phyloP scores from a whole-genome alignment of 345 rosid species.

The Dipteronia dyeriana region DNA sequence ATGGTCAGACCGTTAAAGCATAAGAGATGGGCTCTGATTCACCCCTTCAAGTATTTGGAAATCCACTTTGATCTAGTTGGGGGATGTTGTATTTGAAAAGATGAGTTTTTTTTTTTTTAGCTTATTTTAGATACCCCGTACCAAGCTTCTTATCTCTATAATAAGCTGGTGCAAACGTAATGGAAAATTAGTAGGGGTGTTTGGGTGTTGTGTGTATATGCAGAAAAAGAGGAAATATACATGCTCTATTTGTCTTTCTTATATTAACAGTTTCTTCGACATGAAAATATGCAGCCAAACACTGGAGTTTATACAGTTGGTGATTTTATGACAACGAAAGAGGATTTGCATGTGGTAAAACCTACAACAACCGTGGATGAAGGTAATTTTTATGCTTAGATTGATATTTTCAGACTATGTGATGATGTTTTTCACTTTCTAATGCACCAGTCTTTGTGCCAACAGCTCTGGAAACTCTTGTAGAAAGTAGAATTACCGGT shows the following conservation, averaged over 20 bases:
- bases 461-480: slow-evolving; percentile 72
- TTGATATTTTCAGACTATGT: not conserved
- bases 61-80: not conserved
- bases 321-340: slow-evolving; percentile 84
- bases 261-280: not conserved
- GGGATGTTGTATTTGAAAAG: too few species aligned
- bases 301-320: slow-evolving; percentile 71
- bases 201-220: too few species aligned
- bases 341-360: slow-evolving; percentile 71
- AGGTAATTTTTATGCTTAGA: slow-evolving; percentile 42
- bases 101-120: too few species aligned
- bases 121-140: too few species aligned
- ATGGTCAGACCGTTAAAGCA: too few species aligned
- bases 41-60: too few species aligned
- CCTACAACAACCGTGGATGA: slow-evolving; percentile 81
- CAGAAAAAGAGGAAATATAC: too few species aligned
- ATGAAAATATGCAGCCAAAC: slow-evolving; percentile 47
- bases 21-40: too few species aligned
- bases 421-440: not conserved
- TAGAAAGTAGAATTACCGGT: slow-evolving; percentile 77
- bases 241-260: not conserved
- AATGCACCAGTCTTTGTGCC: slow-evolving; percentile 18
- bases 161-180: too few species aligned
- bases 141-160: too few species aligned
- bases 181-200: too few species aligned